Evolutionary conservation across 2,329 filamentous ascomycete species (phyloP), one percentile per base, ranked within the genome.

Genomic region (Chaetomium globosum): DNA sequence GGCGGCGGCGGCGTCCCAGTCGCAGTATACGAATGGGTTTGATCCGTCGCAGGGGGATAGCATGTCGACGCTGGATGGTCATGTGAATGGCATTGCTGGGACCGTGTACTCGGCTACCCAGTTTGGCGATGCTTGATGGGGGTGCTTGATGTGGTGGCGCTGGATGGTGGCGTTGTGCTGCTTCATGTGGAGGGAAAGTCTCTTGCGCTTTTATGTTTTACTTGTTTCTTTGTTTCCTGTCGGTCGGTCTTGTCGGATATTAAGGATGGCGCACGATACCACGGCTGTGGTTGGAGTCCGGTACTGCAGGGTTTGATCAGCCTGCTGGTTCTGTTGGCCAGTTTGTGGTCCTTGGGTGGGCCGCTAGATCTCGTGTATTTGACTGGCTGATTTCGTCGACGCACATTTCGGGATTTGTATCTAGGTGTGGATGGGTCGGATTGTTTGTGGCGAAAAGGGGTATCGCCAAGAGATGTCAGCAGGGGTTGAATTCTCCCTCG

Each of bases 31-130:
- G 3, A 58, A 36, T 30, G 61, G 48, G 1, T 59, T 56, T 57
- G 64, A 66, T 13, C 59, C 58, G 19, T 66, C 65, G 3, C 65
- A 67, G 61, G 55, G 61, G 2, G 59, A 66, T 12, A 59, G 54
- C 55, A 33, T 66, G 64, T 28, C 28, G 3, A 30, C 19, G 1
- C 16, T 62, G 8, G 61, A 57, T 4, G 52, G 46, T 2, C 57
- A 33, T 4, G 12, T 21, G 19, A 57, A 63, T 52, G 59, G 39
- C 4, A 48, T 48, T 8, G 55, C 21, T 1, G 65, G 61, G 10
- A 64, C 65, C 19, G 36, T 51, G 0, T 67, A 65, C 51, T 60
- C 65, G 13, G 62, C 54, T 1, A 67, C 65, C 23, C 49, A 52
- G 43, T 60, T 48, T 56, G 65, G 65, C 4, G 65, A 67, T 49